Percentiles rank a stretch among this genome's conserved stretches.
Evolutionary conservation across 805 yeast genomes (phyloP).

Genomic region (Candida krabiensis): DNA sequence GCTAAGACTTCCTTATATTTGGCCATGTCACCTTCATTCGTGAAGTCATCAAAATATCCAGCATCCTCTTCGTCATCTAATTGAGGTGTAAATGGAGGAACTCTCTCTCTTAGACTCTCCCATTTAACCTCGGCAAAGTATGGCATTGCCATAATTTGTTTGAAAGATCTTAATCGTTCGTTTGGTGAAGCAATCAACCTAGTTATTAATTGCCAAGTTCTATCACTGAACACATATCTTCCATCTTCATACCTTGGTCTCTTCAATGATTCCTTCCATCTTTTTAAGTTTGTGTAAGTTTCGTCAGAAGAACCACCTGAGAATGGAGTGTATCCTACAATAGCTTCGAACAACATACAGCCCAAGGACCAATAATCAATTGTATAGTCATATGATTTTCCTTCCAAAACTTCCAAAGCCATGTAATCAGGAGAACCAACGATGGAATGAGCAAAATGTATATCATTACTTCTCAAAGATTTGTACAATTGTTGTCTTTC

Average conservation of each 20-base stretch:
- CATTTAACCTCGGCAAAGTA: slow-evolving; percentile 87
- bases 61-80: slow-evolving; percentile 97
- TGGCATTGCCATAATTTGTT: slow-evolving; percentile 74
- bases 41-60: slow-evolving; percentile 97
- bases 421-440: slow-evolving; percentile 99
- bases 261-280: slow-evolving; percentile 85
- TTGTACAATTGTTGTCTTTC: slow-evolving; percentile 89
- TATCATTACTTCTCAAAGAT: slow-evolving; percentile 71
- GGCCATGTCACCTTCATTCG: slow-evolving; percentile 95
- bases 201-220: slow-evolving; percentile 90
- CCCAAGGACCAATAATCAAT: slow-evolving; percentile 99
- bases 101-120: slow-evolving; percentile 60
- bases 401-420: slow-evolving; percentile 97
- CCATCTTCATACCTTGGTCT: slow-evolving; percentile 94
- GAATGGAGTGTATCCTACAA: slow-evolving; percentile 97
- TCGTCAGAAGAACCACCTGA: slow-evolving; percentile 93
- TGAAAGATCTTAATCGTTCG: slow-evolving; percentile 72
- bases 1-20: slow-evolving; percentile 96
- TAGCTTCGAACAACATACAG: slow-evolving; percentile 93
- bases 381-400: slow-evolving; percentile 89
- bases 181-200: slow-evolving; percentile 79
- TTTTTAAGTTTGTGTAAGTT: slow-evolving; percentile 88
- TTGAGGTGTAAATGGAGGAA: slow-evolving; percentile 97
- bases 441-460: slow-evolving; percentile 88
- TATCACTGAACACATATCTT: slow-evolving; percentile 86